Base-by-base conservation (phyloP, 2,329 filamentous ascomycete species). In the Diaporthe longicolla region DNA sequence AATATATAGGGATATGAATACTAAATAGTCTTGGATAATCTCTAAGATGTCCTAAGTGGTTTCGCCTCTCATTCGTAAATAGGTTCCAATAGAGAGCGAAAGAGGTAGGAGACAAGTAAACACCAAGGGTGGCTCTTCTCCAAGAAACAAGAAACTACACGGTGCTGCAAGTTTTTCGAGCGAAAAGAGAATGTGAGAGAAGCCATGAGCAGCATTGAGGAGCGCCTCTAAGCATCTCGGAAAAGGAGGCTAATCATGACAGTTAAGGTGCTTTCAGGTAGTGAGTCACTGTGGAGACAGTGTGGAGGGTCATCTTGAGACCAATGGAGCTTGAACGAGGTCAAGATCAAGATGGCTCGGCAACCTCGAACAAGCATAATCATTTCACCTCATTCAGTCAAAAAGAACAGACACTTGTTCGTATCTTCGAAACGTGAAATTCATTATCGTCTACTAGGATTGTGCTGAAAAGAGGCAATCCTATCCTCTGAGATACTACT, bases 371-470 rank as follows among this genome's bases (percentile, higher is more conserved):
- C 17, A 3, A 21, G 26, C 21, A 35, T n/a, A 4, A 50, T 17
- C 68, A 59, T 24, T 35, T 26, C 58, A 35, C n/a, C 8, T 21
- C 26, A 65, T 1, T 3, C 3, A 17, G 7, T 19, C 29, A 3
- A 17, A 8, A 50, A 35, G 40, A 32, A 29, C 10, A 52, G n/a
- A 11, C 19, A 13, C 24, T 8, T 59, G 21, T 55, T 10, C 63
- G 37, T 73, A 15, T 71, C 59, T 75, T 71, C 63, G 13, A 52
- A 73, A 68, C 72, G 58, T 73, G 15, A 71, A 68, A 73, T 61
- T 75, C 71, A 75, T 75, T 72, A 75, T 75, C 66, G 72, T 75
- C 74, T 75, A 75, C 71, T 71, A 57, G 72, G 68, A 63, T 68
- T 73, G 71, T 73, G 45, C 59, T 63, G 43, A 37, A 69, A 37